phyloP scores from a whole-genome alignment of 2,329 filamentous ascomycete genomes.

The Dactylellina parvicollis region DNA sequence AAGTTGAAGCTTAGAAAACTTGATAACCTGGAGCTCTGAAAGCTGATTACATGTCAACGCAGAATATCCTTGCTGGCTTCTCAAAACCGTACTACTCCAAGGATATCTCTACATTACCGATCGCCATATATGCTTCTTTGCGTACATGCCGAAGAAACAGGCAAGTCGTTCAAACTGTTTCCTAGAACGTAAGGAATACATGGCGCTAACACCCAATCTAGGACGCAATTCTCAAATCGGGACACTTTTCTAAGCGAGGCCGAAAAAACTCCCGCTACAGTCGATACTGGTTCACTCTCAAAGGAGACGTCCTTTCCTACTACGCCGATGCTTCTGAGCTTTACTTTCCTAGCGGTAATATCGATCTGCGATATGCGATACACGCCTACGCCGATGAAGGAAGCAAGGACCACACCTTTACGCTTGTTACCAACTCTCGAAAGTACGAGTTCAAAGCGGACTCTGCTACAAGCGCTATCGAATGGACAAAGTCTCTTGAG shows the following conservation, averaged over 20 bases:
- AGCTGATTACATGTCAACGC: constrained; percentile 53
- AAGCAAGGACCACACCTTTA: constrained; percentile 78
- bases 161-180: constrained; percentile 64
- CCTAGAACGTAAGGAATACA: not conserved
- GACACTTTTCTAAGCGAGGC: constrained; percentile 86
- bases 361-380: constrained; percentile 90
- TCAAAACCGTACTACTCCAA: constrained; percentile 90
- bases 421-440: constrained; percentile 81
- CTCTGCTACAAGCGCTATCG: constrained; percentile 84
- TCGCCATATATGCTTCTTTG: constrained; percentile 95
- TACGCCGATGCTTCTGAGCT: constrained; percentile 83
- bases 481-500: constrained; percentile 95
- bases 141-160: constrained; percentile 92
- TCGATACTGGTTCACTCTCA: constrained; percentile 91
- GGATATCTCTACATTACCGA: constrained; percentile 96
- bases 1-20: constrained; percentile 54
- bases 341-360: constrained; percentile 90
- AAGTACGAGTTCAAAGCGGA: constrained; percentile 91
- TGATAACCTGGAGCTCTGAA: constrained; percentile 17
- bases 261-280: constrained; percentile 87
- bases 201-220: constrained; percentile 62
- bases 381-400: constrained; percentile 80
- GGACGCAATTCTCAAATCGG: constrained; percentile 82
- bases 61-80: constrained; percentile 93
- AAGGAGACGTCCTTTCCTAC: constrained; percentile 91